These are phyloP conservation scores for Amanita fuliginea DNA, from an alignment of 768 basidiomycete species.

Conservation along the genomic window DNA sequence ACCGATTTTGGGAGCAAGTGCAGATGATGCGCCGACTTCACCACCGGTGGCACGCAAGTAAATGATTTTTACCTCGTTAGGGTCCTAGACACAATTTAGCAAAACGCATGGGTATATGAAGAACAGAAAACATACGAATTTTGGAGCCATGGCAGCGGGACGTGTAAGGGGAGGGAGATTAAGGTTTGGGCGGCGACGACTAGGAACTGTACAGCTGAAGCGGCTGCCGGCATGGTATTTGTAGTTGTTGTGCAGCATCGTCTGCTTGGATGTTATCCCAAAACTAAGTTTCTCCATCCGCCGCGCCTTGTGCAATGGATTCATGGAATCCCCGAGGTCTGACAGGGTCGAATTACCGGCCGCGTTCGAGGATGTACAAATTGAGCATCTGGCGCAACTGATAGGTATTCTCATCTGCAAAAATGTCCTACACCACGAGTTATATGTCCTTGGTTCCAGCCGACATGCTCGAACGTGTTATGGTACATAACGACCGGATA, in stretches of 20 bases:
- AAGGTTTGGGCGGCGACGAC: slow-evolving; percentile 45
- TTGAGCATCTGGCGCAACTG: slow-evolving; percentile 78
- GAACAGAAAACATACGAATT: slow-evolving; percentile 34
- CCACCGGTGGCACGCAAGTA: slow-evolving; percentile 97
- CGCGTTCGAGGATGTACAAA: slow-evolving; percentile 73
- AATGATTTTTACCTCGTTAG: slow-evolving; percentile 97
- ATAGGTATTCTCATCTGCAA: slow-evolving; percentile 48
- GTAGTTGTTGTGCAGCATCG: slow-evolving; percentile 21
- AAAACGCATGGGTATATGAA: neutral
- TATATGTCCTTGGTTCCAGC: slow-evolving; percentile 34
- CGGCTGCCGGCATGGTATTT: slow-evolving; percentile 17
- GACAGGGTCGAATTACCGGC: slow-evolving; percentile 72
- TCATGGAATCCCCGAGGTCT: slow-evolving; percentile 59
- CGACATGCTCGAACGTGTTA: slow-evolving; percentile 93
- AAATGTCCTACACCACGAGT: neutral
- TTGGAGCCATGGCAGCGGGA: slow-evolving; percentile 16
- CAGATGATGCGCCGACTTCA: slow-evolving; percentile 98
- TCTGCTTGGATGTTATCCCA: slow-evolving; percentile 4
- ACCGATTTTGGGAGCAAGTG: slow-evolving; percentile 99
- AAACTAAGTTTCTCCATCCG: neutral
- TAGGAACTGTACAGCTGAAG: slow-evolving; percentile 45
- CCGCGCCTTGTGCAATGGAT: slow-evolving; percentile 58
- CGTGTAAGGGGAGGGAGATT: slow-evolving; percentile 14
- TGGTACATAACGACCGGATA: slow-evolving; percentile 93
- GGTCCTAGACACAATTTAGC: slow-evolving; percentile 51